Evolutionary conservation across 805 yeast species (phyloP), one percentile per base, ranked within the genome.

Genomic region (Schizosaccharomyces japonicus): DNA sequence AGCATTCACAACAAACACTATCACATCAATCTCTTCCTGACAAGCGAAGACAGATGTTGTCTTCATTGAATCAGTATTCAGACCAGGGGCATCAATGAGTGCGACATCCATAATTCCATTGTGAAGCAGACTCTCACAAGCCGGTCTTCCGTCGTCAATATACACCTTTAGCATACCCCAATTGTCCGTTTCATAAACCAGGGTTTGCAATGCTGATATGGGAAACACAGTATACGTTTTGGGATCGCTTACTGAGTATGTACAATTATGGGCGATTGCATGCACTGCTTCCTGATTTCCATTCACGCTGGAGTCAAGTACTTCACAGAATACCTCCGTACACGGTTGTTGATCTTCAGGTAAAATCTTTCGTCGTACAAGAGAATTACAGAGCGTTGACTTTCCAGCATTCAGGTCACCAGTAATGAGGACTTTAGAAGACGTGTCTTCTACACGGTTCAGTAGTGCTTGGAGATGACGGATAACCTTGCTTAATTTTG

Each of bases 311-410:
- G 84, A 82, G 60, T 90, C 95, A 27, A 81, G 66, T 5, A 92
- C 87, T 62, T 92, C 98, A 59, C 95, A 85, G 57, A 92, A 92
- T 0, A 90, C 95, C 51, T 81, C 77, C 0, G 99, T 90, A 56
- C 95, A 84, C 2, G 99, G 99, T 58, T 90, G 94, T 57, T 90
- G 98, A 61, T 90, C 99, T 57, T 80, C 94, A 0, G 99, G 98
- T 45, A 90, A 63, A 2, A 90, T 62, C 46, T 74, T 72, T 47
- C 90, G 70, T 53, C 85, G 68, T 50, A 90, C 63, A 36, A 90
- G 65, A 1, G 95, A 87, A 58, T 90, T 90, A 62, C 98, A 90
- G 56, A 90, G 83, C 1, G 94, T 80, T 1, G 95, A 83, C 58
- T 90, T 90, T 2, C 99, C 99, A 0, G 98, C 80, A 58, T 90